Percentiles rank a stretch among this genome's conserved stretches.
Conservation (phyloP, 768 basidiomycete genomes). For the Boletus sp. region DNA sequence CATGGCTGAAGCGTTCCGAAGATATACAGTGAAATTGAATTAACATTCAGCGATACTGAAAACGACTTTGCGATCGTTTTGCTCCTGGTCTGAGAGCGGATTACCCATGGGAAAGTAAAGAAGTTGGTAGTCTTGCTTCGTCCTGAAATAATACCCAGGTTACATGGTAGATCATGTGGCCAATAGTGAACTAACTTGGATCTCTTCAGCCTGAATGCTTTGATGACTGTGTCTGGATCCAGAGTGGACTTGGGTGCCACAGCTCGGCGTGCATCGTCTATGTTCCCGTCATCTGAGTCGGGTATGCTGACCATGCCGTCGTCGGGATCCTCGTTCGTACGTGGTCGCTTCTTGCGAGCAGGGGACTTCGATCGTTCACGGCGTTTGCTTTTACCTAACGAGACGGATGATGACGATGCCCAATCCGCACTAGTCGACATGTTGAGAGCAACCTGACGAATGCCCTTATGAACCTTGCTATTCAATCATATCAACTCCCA, state of each 20-base stretch:
- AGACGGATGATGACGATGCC: constrained; percentile 7
- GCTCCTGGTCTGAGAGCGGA: constrained; percentile 56
- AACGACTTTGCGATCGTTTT: constrained; percentile 46
- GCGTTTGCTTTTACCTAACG: constrained; percentile 21
- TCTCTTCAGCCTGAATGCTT: constrained; percentile 47
- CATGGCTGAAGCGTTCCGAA: not conserved
- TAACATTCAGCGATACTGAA: constrained; percentile 42
- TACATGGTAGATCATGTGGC: not conserved
- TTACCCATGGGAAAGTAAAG: constrained; percentile 74
- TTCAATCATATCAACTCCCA: not conserved
- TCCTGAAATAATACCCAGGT: constrained; percentile 12
- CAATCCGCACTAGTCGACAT: not conserved
- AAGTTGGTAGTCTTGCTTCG: constrained; percentile 67
- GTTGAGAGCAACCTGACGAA: constrained; percentile 23
- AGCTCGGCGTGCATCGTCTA: not conserved
- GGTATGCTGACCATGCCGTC: constrained; percentile 26
- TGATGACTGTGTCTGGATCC: constrained; percentile 36
- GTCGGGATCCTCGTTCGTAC: constrained; percentile 20
- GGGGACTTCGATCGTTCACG: constrained; percentile 20
- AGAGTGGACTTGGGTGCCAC: constrained; percentile 13
- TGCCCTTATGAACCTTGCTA: constrained; percentile 11
- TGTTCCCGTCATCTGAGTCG: constrained; percentile 14
- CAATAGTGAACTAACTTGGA: constrained; percentile 37
- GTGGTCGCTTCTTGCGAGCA: constrained; percentile 30
- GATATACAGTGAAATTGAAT: constrained; percentile 5